These are phyloP conservation scores for Sapria himalayana DNA, from an alignment of 345 rosid species.

Conservation along the genomic window DNA sequence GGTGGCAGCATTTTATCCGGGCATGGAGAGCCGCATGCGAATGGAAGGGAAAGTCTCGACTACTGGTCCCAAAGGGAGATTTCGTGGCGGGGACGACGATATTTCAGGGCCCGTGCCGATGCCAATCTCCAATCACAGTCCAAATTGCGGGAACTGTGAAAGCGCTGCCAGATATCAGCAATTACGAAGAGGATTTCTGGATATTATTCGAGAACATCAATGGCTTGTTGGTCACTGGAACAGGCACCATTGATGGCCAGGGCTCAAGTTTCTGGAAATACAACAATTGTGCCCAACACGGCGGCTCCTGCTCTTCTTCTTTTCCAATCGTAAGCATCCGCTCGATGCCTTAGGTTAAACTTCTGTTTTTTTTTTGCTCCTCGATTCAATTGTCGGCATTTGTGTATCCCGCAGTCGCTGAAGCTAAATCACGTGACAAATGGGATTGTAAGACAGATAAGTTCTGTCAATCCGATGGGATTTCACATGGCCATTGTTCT, in stretches of 20 bases:
- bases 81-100: constrained; percentile 14
- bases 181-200: constrained; percentile 21
- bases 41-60: constrained; percentile 12
- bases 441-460: constrained; percentile 17
- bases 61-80: constrained; percentile 21
- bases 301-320: constrained; percentile 3
- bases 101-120: constrained; percentile 27
- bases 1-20: constrained; percentile 13
- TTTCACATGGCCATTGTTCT: constrained; percentile 26
- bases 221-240: constrained; percentile 27
- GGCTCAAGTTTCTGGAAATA: constrained; percentile 35
- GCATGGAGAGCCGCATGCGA: constrained; percentile 27
- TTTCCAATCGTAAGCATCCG: constrained; percentile 12
- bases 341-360: no score
- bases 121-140: constrained; percentile 13
- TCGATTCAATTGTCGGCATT: not conserved
- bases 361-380: not conserved
- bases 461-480: constrained; percentile 42
- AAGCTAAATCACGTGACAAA: constrained; percentile 17
- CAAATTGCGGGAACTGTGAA: constrained; percentile 19
- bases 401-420: constrained; percentile 10
- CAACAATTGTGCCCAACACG: constrained; percentile 6
- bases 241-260: constrained; percentile 45
- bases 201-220: constrained; percentile 25
- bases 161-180: constrained; percentile 13